A percentile compares a stretch with the other conserved stretches of the same genome.
phyloP scores from a whole-genome alignment of 2,329 filamentous ascomycete genomes.

The Neofusicoccum parvum region DNA sequence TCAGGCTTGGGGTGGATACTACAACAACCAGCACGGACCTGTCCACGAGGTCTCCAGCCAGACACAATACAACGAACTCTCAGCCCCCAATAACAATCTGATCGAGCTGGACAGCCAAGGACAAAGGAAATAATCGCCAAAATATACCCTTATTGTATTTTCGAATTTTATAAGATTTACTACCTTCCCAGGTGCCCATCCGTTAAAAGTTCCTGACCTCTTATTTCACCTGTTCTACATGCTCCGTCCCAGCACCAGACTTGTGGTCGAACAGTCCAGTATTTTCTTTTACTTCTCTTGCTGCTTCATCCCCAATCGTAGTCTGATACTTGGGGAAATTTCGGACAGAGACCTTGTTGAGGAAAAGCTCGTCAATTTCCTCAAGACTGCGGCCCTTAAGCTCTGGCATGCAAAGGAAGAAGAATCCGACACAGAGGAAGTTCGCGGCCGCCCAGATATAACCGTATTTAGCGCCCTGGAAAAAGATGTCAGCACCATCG shows the following conservation, averaged over 20 bases:
- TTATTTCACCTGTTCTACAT: neutral
- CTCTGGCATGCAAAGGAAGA: conserved; percentile 63
- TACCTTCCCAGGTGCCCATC: no score
- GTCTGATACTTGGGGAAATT: neutral
- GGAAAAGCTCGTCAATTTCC: conserved; percentile 35
- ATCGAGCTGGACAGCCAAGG: neutral
- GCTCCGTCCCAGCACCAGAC: neutral
- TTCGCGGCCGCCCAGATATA: conserved; percentile 25
- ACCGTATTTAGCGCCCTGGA: conserved; percentile 3
- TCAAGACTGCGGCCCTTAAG: conserved; percentile 32
- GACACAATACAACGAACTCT: no score
- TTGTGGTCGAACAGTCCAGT: neutral
- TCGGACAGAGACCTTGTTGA: conserved; percentile 21
- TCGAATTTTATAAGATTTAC: no score
- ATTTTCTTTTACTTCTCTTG: neutral
- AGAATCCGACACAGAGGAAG: conserved; percentile 42
- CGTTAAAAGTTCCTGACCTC: no score
- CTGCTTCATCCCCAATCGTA: neutral
- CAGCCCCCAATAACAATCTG: neutral
- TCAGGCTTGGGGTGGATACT: neutral
- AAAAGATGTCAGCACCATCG: neutral
- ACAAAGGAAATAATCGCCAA: neutral
- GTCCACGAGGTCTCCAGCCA: neutral
- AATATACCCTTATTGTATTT: neutral
- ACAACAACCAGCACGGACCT: neutral